Evolutionary conservation across 2,329 filamentous ascomycete species (phyloP), one percentile per base, ranked within the genome.

Genomic region (Cladophialophora yegresii): DNA sequence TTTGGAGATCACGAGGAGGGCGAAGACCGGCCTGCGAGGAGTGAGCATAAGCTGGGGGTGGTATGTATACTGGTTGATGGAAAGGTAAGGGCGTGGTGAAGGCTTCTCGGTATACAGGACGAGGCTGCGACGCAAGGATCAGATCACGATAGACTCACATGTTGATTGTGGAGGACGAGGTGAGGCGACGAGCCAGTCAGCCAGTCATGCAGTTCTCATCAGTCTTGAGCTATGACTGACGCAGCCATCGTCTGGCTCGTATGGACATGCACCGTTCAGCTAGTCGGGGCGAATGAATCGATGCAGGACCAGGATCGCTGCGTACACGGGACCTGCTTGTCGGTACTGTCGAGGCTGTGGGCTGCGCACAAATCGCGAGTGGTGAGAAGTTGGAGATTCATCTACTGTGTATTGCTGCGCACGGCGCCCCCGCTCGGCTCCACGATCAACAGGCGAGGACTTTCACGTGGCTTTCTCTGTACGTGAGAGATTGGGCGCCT

Each of bases 1-100:
- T 84, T 99, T 99, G 84, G 97, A 98, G 82, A 99, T 96, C 77
- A 99, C 89, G 77, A 98, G 92, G 75, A 99, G 89, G 64, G 93
- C 88, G 78, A 96, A 95, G 77, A 99, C 90, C 70, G 92, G 91
- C 95, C 93, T 98, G 26, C 26, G 43, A 20, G 43, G 56, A 43
- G 23, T 53, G 43, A 49, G 26, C 30, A 30, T 26, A 26, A 56
- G 20, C 36, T 40, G 36, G 16, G 36, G 36, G 4, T n/a, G 16
- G 12, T 12, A 40, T n/a, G 16, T 40, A 16, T 1, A 36, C 13
- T 40, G 36, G 12, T 40, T 40, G 36, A 16, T 32, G 13, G 13
- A 16, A 40, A 16, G 36, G 13, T 16, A 1, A 16, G 36, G 36
- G 7, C 36, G 36, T 43, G 36, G 26, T 28, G 26, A 28, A 6